These are phyloP conservation scores for Paramecium primaurelia DNA, from an alignment of 73 alveolate genomes.

Conservation along the genomic window DNA sequence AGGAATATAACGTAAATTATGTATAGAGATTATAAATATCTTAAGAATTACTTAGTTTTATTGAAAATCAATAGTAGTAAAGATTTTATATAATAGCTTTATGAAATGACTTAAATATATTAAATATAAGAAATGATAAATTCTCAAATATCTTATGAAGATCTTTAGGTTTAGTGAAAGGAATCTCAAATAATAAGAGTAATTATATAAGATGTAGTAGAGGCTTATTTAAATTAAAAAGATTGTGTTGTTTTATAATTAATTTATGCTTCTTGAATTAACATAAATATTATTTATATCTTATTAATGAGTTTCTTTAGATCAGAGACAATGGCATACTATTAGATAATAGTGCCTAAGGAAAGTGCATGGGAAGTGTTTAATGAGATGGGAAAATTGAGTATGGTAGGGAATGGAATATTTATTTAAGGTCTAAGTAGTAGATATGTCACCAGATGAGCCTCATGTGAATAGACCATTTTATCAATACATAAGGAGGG, in stretches of 20 bases:
- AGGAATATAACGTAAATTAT: background rate
- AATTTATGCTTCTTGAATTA: background rate
- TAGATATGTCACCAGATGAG: conserved; percentile 81
- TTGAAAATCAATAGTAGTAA: background rate
- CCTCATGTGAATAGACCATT: conserved; percentile 72
- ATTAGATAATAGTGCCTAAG: conserved; percentile 84
- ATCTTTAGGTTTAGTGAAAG: background rate
- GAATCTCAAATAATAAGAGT: background rate
- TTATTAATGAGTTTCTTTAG: conserved; percentile 79
- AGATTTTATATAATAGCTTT: background rate
- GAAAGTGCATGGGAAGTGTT: conserved; percentile 90
- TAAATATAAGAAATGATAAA: background rate
- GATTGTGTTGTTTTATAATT: background rate
- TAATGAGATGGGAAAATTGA: conserved; percentile 85
- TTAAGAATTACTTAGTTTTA: background rate
- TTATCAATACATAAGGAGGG: conserved; percentile 65
- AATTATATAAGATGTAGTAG: background rate
- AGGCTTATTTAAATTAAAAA: background rate
- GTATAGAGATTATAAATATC: background rate
- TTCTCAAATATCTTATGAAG: background rate
- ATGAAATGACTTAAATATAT: background rate
- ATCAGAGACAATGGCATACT: conserved; percentile 93
- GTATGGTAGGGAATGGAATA: background rate
- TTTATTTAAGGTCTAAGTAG: conserved; percentile 76
- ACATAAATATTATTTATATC: background rate